Evolutionary conservation across 768 basidiomycete species (phyloP), one percentile per base, ranked within the genome.

Genomic region (Clathrus columnatus): DNA sequence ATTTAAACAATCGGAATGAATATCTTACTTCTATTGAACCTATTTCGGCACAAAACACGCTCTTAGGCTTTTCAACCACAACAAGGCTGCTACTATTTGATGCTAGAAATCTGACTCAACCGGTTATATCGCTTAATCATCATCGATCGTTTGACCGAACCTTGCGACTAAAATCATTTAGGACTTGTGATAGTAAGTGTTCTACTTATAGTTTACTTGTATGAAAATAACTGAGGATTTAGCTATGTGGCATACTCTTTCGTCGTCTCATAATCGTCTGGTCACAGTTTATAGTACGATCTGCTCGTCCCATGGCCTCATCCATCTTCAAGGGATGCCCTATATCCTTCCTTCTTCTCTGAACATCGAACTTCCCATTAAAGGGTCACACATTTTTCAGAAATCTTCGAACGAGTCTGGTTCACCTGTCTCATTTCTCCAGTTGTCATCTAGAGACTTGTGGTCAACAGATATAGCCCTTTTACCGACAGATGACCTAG

Each of bases 51-150:
- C 11, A 67, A 5, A 74, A 79, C 56, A 63, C 76, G 45, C 65
- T 83, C 36, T 62, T 83, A 27, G 75, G 78, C 2, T 59, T 87
- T 2, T 76, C 74, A 27, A 80, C 86, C 0, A 90, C 85, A 1
- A 71, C 69, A 0, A 74, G 84, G 45, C 61, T 90, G 16, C 59
- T 83, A 14, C 91, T 88, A 87, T 64, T 90, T 26, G 88, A 91
- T 62, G 69, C 73, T 26, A 77, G 87, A 28, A 77, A 74, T 61
- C 67, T 75, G n/a, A 64, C 64, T 21, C 79, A 70, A 57, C 84
- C 87, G 5, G 62, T 90, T 3, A 60, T 91, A 7, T 78, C 76
- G 3, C 77, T 77, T 60, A 78, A 75, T 52, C 88, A 91, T 65
- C 69, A 74, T 48, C 73, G 87, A 18, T 70, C 75, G 32, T 75